Percentiles rank a stretch among this genome's conserved stretches.
Evolutionary conservation across 2,329 filamentous ascomycete genomes (phyloP).

Genomic region (Podosphaera aphanis): DNA sequence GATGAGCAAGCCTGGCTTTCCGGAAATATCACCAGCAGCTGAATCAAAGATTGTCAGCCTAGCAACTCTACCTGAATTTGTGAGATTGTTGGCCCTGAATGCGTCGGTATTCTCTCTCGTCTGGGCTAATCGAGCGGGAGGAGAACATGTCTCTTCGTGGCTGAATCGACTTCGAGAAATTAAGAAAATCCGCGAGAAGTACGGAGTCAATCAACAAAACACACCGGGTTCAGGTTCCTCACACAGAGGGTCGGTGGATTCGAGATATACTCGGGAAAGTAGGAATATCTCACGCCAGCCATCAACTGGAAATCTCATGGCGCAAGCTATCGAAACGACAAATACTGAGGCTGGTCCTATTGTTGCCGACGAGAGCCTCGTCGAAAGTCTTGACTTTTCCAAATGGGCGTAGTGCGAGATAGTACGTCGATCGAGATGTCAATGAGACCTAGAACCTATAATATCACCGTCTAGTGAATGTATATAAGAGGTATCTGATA

Average conservation of each 20-base stretch:
- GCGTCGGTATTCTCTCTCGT: conserved; percentile 82
- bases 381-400: conserved; percentile 16
- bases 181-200: conserved; percentile 51
- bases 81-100: conserved; percentile 73
- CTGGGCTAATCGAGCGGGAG: conserved; percentile 56
- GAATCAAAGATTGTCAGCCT: conserved; percentile 76
- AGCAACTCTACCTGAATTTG: conserved; percentile 59
- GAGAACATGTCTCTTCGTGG: conserved; percentile 77
- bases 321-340: conserved; percentile 28
- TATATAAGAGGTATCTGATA: no score
- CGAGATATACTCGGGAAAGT: conserved; percentile 32
- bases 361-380: conserved; percentile 12
- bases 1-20: conserved; percentile 70
- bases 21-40: conserved; percentile 72
- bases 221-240: conserved; percentile 16
- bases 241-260: conserved; percentile 4
- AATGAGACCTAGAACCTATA: no score
- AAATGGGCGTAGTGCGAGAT: conserved; percentile 12
- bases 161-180: conserved; percentile 69
- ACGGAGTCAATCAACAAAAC: conserved; percentile 22
- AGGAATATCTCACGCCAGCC: conserved; percentile 35
- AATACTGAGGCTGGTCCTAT: conserved; percentile 24
- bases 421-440: background rate
- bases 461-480: no score
- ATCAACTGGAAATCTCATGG: conserved; percentile 43